These are phyloP conservation scores for Sordariomycetes sp. DNA, from an alignment of 2,329 filamentous ascomycete genomes.

Conservation along the genomic window DNA sequence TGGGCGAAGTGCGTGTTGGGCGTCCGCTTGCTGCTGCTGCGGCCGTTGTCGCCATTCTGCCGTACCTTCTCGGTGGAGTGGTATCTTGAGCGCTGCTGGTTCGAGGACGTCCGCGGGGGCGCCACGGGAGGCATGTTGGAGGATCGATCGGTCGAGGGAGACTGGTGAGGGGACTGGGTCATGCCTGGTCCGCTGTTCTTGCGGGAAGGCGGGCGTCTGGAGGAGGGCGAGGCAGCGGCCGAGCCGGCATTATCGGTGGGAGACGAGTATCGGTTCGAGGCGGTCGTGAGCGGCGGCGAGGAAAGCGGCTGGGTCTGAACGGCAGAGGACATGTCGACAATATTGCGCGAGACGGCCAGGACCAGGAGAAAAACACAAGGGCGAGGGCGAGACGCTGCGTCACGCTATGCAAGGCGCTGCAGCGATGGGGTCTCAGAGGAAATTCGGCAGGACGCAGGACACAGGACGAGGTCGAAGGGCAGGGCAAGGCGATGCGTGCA, in stretches of 20 bases:
- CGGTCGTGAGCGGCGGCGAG: slow-evolving; percentile 38
- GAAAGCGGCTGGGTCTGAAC: no score
- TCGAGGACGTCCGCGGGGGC: slow-evolving; percentile 76
- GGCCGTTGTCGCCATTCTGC: slow-evolving; percentile 19
- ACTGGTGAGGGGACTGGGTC: slow-evolving; percentile 13
- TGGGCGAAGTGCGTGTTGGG: slow-evolving; percentile 14
- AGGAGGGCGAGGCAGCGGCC: slow-evolving; percentile 36
- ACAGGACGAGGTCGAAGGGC: no score
- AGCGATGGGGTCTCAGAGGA: no score
- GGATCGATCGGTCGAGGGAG: slow-evolving; percentile 38
- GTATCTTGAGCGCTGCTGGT: slow-evolving; percentile 33
- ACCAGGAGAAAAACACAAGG: no score
- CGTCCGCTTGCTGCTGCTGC: slow-evolving; percentile 19
- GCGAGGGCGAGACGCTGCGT: no score
- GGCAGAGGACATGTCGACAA: no score
- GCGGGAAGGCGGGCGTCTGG: slow-evolving; percentile 42
- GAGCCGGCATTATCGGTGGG: slow-evolving; percentile 46
- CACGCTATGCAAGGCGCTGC: no score
- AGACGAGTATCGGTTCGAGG: slow-evolving; percentile 40
- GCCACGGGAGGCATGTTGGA: slow-evolving; percentile 61
- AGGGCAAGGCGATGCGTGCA: no score
- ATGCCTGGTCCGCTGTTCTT: slow-evolving; percentile 41
- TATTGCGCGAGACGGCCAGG: no score
- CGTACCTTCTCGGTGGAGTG: slow-evolving; percentile 34
- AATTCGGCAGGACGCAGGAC: no score